These are phyloP conservation scores for Melampsora americana DNA, from an alignment of 1,284 basidiomycete species.

Conservation along the genomic window DNA sequence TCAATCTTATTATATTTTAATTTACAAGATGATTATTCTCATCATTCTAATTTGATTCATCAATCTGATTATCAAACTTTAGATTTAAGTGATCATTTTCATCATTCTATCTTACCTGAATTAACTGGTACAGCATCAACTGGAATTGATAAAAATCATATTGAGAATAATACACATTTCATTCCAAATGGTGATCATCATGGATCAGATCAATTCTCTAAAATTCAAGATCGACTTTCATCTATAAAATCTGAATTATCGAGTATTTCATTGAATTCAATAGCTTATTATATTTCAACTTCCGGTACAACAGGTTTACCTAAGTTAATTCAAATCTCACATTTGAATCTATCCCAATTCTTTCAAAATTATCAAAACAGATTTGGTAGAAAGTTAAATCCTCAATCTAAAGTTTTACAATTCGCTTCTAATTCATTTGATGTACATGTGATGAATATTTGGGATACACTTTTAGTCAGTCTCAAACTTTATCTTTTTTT, in stretches of 20 bases:
- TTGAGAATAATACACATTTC: neutral
- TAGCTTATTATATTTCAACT: slow-evolving; percentile 49
- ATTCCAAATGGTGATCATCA: neutral
- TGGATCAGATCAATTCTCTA: neutral
- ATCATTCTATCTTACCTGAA: slow-evolving; percentile 16
- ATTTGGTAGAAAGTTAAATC: slow-evolving; percentile 46
- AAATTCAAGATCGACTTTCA: neutral
- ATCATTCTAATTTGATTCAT: slow-evolving; percentile 25
- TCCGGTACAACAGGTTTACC: slow-evolving; percentile 49
- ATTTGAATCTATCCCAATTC: slow-evolving; percentile 47
- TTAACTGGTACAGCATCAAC: neutral
- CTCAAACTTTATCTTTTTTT: neutral
- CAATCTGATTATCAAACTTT: slow-evolving; percentile 31
- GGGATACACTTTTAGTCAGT: slow-evolving; percentile 45
- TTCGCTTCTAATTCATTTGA: slow-evolving; percentile 50
- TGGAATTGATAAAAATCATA: neutral
- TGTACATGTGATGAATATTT: slow-evolving; percentile 49
- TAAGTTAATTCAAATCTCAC: slow-evolving; percentile 48
- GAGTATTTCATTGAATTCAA: neutral
- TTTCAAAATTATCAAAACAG: slow-evolving; percentile 48
- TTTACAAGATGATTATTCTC: slow-evolving; percentile 42
- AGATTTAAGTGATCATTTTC: neutral
- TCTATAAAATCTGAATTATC: slow-evolving; percentile 1
- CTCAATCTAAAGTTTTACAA: slow-evolving; percentile 47
- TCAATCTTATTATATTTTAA: slow-evolving; percentile 40